Conservation (phyloP, 2,329 filamentous ascomycete species). For the Fusarium papillatum region DNA sequence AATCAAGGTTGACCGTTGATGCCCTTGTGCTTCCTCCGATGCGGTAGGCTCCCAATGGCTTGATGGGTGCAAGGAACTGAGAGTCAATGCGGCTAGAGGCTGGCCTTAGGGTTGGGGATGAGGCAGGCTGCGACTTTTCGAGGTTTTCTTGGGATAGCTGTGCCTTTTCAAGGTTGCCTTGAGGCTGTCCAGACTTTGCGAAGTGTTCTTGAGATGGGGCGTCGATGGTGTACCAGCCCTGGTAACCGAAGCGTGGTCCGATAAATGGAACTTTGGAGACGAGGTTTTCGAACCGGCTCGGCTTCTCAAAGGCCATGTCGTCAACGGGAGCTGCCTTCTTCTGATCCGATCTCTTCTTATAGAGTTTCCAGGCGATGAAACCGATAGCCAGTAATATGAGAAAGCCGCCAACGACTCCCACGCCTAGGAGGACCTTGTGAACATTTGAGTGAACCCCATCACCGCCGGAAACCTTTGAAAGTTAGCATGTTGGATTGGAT, state of each 20-base stretch:
- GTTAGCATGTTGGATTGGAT: conserved; percentile 18
- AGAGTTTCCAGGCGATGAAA: conserved; percentile 40
- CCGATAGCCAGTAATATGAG: conserved; percentile 38
- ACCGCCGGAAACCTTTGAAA: conserved; percentile 19
- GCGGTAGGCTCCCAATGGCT: conserved; percentile 35
- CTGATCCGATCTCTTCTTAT: conserved; percentile 18
- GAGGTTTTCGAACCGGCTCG: conserved; percentile 41
- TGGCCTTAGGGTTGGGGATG: conserved; percentile 8
- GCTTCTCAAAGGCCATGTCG: conserved; percentile 37
- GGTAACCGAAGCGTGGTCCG: conserved; percentile 48
- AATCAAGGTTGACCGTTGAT: conserved; percentile 24
- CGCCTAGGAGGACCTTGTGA: conserved; percentile 41
- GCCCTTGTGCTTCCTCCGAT: conserved; percentile 19
- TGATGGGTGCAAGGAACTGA: conserved; percentile 38
- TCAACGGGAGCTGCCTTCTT: conserved; percentile 27
- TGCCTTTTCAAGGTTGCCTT: neutral
- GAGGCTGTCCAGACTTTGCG: conserved; percentile 3
- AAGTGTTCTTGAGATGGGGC: conserved; percentile 35
- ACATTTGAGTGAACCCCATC: conserved; percentile 36
- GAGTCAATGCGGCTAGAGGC: conserved; percentile 36
- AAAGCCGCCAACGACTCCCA: conserved; percentile 40
- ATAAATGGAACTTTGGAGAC: conserved; percentile 53
- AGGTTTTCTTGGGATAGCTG: conserved; percentile 29
- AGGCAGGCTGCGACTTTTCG: conserved; percentile 37
- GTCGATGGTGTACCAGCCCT: conserved; percentile 51